These are phyloP conservation scores for Scheffersomyces spartinae DNA, from an alignment of 805 yeast species.

Conservation along the genomic window DNA sequence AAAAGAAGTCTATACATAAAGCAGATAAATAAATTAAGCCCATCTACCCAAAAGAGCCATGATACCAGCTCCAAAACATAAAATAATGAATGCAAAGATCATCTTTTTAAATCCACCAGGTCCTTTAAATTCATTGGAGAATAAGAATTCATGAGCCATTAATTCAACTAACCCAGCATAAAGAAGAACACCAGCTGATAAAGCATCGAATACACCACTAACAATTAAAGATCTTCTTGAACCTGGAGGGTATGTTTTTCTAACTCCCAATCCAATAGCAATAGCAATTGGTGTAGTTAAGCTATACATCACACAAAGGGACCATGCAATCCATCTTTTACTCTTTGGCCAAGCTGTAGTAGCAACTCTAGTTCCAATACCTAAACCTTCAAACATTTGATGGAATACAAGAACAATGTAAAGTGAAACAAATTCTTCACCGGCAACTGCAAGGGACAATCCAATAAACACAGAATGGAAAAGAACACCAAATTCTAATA, in stretches of 20 bases:
- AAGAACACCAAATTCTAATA: conserved; percentile 68
- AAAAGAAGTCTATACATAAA: no score
- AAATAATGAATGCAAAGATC: conserved; percentile 39
- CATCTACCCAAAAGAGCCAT: conserved; percentile 73
- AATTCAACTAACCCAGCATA: conserved; percentile 72
- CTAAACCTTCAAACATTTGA: conserved; percentile 80
- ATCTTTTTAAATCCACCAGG: conserved; percentile 38
- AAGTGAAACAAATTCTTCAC: conserved; percentile 60
- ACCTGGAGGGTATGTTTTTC: conserved; percentile 47
- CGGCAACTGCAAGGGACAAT: conserved; percentile 64
- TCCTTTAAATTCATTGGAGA: conserved; percentile 55
- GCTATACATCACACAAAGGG: conserved; percentile 37
- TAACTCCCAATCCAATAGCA: conserved; percentile 70
- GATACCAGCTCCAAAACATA: conserved; percentile 59
- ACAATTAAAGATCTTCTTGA: conserved; percentile 49
- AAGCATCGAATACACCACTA: conserved; percentile 63
- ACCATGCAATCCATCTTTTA: conserved; percentile 44
- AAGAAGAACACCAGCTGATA: conserved; percentile 67
- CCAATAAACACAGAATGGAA: conserved; percentile 83
- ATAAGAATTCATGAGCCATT: conserved; percentile 67
- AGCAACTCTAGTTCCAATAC: conserved; percentile 70
- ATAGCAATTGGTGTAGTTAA: conserved; percentile 64
- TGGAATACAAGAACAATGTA: conserved; percentile 65
- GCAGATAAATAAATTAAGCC: no score
- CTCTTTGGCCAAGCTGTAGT: conserved; percentile 41